phyloP scores from a whole-genome alignment of 495 filamentous ascomycete genomes.

The Penicillium lagena region DNA sequence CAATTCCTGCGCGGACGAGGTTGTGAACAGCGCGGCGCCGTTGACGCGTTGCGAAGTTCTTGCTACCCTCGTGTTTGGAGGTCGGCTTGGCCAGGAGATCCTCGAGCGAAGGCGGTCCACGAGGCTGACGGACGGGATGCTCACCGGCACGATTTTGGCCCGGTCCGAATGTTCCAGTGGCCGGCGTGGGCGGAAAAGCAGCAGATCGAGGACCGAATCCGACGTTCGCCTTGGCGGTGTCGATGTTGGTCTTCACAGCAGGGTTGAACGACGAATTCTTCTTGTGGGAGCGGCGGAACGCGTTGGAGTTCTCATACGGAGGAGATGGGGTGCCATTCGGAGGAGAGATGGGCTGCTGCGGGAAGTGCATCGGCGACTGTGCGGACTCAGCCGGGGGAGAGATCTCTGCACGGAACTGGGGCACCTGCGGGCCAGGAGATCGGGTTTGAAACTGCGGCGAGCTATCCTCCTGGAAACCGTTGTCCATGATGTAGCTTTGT shows the following conservation, averaged over 20 bases:
- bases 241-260: slow-evolving; percentile 50
- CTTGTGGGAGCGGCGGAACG: slow-evolving; percentile 88
- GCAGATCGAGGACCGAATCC: slow-evolving; percentile 66
- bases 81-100: slow-evolving; percentile 89
- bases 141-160: slow-evolving; percentile 90
- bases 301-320: slow-evolving; percentile 65
- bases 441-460: slow-evolving; percentile 24
- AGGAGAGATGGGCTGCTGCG: slow-evolving; percentile 48
- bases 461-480: slow-evolving; percentile 32
- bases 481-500: slow-evolving; percentile 65
- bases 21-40: slow-evolving; percentile 88
- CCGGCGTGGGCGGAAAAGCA: slow-evolving; percentile 71
- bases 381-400: slow-evolving; percentile 65
- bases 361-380: slow-evolving; percentile 38
- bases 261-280: slow-evolving; percentile 78
- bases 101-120: slow-evolving; percentile 85
- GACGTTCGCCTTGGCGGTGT: slow-evolving; percentile 51
- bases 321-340: slow-evolving; percentile 60
- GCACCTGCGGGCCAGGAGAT: slow-evolving; percentile 41
- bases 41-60: slow-evolving; percentile 94
- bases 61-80: slow-evolving; percentile 91
- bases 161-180: slow-evolving; percentile 84
- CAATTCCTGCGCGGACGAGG: slow-evolving; percentile 81
- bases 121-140: slow-evolving; percentile 89
- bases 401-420: slow-evolving; percentile 68